Evolutionary conservation across 2,329 filamentous ascomycete species (phyloP), one percentile per base, ranked within the genome.

Genomic region (Penicillium sp.): DNA sequence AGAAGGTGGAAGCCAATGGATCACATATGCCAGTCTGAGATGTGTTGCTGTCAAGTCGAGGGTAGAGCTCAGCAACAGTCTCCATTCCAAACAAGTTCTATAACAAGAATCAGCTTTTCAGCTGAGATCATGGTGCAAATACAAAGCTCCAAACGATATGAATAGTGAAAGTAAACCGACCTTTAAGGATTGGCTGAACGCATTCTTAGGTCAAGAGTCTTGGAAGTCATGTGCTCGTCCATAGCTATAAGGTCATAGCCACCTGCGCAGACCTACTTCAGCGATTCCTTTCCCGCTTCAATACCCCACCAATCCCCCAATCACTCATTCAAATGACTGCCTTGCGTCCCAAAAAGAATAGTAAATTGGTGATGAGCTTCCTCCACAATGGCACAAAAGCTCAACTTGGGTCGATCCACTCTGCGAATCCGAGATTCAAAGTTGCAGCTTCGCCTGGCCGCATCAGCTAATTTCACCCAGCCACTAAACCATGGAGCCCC

Each of bases 311-410:
- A 34, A 26, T 3, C 10, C 15, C 6, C 9, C 3, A 24, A 4
- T 34, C 2, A 4, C 17, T 26, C 6, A 1, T 10, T 45, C 7
- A n/a, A n/a, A 15, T 4, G 10, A 9, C 13, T 21, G 8, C 3
- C 6, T 5, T 17, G 3, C 4, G 4, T 12, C 6, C 24, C 3
- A 4, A 13, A 28, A 45, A 8, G 12, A 29, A 22, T 6, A 10
- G 8, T 17, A 37, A 17, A 26, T 48, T 17, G n/a, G 24, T 38
- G 39, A 40, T 40, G 24, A 43, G 24, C n/a, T 22, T 22, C 51
- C n/a, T 32, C 22, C 53, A 22, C 29, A 32, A 66, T 66, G 64
- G 41, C 47, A n/a, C 52, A 45, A 21, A 38, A 8, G 3, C 38
- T 53, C 32, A 29, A 51, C 37, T 43, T 53, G 45, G 52, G 52